A percentile compares a stretch with the other conserved stretches of the same genome.
Conservation (phyloP, 2,329 filamentous ascomycete species). For the Paraphoma sp. region DNA sequence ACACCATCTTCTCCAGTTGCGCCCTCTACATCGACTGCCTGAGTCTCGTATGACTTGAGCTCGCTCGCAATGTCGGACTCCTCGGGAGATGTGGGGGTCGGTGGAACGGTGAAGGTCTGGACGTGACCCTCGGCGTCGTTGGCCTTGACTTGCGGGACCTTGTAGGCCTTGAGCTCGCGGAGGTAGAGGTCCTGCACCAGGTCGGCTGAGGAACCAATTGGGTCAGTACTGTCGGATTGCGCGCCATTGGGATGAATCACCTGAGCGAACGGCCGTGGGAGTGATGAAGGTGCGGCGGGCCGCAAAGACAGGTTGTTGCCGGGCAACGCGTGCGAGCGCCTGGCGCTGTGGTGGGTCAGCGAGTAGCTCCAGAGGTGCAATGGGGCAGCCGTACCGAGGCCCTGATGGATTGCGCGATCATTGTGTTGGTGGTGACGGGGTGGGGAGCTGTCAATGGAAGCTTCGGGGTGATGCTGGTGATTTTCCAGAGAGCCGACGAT, state of each 20-base stretch:
- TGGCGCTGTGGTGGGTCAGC: constrained; percentile 60
- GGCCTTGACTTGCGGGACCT: constrained; percentile 81
- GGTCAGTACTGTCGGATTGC: constrained; percentile 31
- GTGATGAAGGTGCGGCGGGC: constrained; percentile 69
- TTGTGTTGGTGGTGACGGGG: constrained; percentile 48
- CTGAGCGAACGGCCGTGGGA: constrained; percentile 66
- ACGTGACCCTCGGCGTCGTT: constrained; percentile 89
- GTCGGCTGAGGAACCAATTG: constrained; percentile 71
- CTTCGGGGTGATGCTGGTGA: constrained; percentile 33
- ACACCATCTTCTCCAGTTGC: constrained; percentile 67
- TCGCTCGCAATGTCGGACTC: constrained; percentile 91
- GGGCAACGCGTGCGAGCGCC: constrained; percentile 65
- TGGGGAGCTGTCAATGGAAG: constrained; percentile 40
- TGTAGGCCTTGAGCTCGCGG: constrained; percentile 94
- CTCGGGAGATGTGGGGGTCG: constrained; percentile 86
- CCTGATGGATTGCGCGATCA: constrained; percentile 68
- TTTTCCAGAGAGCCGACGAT: constrained; percentile 7
- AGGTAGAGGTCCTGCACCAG: constrained; percentile 98
- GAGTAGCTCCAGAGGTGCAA: constrained; percentile 11
- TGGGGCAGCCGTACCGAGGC: constrained; percentile 59
- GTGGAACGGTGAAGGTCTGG: constrained; percentile 82
- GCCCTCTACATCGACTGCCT: constrained; percentile 94
- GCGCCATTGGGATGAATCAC: constrained; percentile 54
- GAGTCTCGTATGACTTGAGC: constrained; percentile 91
- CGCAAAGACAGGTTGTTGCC: constrained; percentile 61